phyloP scores from a whole-genome alignment of 371 early-diverging fungal species.

The Rhizopus delemar region DNA sequence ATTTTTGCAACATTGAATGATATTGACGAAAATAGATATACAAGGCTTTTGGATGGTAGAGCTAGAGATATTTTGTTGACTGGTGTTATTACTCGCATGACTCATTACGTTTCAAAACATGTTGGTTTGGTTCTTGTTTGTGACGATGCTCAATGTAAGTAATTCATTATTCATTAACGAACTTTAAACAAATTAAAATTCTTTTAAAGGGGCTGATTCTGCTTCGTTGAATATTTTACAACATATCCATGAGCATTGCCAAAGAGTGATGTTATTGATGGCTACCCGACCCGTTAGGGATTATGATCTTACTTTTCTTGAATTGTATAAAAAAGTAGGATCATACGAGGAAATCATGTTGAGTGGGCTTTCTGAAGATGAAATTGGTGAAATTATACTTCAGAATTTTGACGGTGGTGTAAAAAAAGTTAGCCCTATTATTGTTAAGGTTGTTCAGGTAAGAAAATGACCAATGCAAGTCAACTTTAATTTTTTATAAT shows the following conservation, averaged over 20 bases:
- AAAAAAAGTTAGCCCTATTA: slow-evolving; percentile 44
- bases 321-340: slow-evolving; percentile 33
- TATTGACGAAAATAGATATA: slow-evolving; percentile 43
- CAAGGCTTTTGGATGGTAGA: slow-evolving; percentile 29
- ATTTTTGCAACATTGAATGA: slow-evolving; percentile 46
- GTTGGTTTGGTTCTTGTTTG: slow-evolving; percentile 51
- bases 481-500: neutral
- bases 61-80: slow-evolving; percentile 47
- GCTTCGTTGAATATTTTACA: slow-evolving; percentile 44
- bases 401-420: slow-evolving; percentile 51
- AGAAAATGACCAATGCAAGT: neutral
- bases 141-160: slow-evolving; percentile 64
- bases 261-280: slow-evolving; percentile 39
- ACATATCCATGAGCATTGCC: slow-evolving; percentile 53
- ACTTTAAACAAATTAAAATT: slow-evolving; percentile 19
- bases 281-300: slow-evolving; percentile 58
- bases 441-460: slow-evolving; percentile 50
- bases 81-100: slow-evolving; percentile 46
- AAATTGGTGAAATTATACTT: slow-evolving; percentile 54
- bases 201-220: slow-evolving; percentile 52
- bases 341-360: slow-evolving; percentile 43
- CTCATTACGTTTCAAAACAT: slow-evolving; percentile 45
- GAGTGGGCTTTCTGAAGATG: slow-evolving; percentile 47
- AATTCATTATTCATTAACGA: neutral
- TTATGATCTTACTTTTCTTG: slow-evolving; percentile 42